Evolutionary conservation across 2,329 filamentous ascomycete genomes (phyloP), one percentile per base, ranked within the genome.

Genomic region (Fusarium sp.): DNA sequence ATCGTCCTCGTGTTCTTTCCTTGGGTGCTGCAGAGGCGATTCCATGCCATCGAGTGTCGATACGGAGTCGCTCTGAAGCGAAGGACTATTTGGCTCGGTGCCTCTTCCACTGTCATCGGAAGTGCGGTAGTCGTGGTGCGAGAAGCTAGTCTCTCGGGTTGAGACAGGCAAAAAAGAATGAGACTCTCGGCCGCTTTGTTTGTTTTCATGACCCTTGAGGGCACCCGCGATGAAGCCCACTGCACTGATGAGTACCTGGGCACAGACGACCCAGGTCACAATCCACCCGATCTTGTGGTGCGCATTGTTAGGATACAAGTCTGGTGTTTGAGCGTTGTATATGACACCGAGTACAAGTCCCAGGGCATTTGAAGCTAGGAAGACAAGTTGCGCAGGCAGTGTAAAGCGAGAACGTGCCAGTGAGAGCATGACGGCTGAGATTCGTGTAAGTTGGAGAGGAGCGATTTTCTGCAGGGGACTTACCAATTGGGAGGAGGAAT

Each of bases 241-340:
- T 57, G 93, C 77, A 50, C 89, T 88, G 77, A 97, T 82, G 41
- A 91, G 74, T 18, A 91, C 85, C 81, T 97, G 95, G 1, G 86
- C 89, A 55, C 85, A 85, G 13, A 92, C 85, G 6, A 94, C 83
- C 84, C 88, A 92, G 5, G 92, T 95, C 30, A 91, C 86, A 43
- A 93, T 84, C 95, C 95, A 98, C 57, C 94, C 94, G 45, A 95
- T 86, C 78, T 92, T 94, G 82, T 94, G 90, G 79, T 98, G 94
- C n/a, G 91, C 88, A 77, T 97, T 97, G 77, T 92, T 90, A 32
- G 90, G 89, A 78, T 97, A 98, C 23, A 98, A 82, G 76, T 97
- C 93, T 2, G 94, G 93, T 0, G 93, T 97, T 68, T 87, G 89
- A 61, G 87, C 85, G 78, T 96, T 93, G 83, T 97, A 97, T 34